Evolutionary conservation across 1,284 basidiomycete genomes (phyloP), one percentile per base, ranked within the genome.

Genomic region (Austroboletus novae-zelandiae): DNA sequence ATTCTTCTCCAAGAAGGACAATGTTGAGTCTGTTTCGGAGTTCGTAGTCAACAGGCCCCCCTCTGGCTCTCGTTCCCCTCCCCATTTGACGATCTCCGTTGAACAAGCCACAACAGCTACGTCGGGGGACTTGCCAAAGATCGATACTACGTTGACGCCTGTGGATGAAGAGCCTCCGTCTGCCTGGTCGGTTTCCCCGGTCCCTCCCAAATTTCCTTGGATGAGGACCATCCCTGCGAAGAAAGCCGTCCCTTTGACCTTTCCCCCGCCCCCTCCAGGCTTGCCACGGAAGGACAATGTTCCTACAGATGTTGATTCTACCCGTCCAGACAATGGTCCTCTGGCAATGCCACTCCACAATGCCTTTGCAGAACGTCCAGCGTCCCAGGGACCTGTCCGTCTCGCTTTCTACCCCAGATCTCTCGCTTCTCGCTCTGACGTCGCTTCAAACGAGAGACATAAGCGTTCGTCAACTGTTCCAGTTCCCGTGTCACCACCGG

Each of bases 331-430:
- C 29, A 29, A 53, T 7, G 60, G 58, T 13, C 56, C 57, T 9
- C 37, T 79, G 32, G 74, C 79, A 17, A 65, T 82, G 50, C 84
- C 83, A 3, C 68, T 85, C 18, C 77, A 85, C 54, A 73, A 74
- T 30, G 77, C 77, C n/a, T 79, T 78, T 57, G 70, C 74, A 46
- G 51, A 57, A 27, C 56, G 30, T 29, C 53, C 51, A 23, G 37
- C 30, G 2, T 47, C 67, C 43, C 60, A 50, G 60, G 63, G 53
- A 27, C 56, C 48, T 43, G 56, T 53, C 51, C 62, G 52, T 56
- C 60, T 57, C 51, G 41, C 44, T 14, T 55, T 56, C 44, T 54
- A 55, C 52, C 59, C 58, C 3, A 54, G 52, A 14, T 47, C 35
- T 42, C 45, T 55, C 14, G 42, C 53, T 31, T 43, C 54, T 35